Evolutionary conservation across 2,329 filamentous ascomycete genomes (phyloP).

Genomic region (Alternaria postmessia): DNA sequence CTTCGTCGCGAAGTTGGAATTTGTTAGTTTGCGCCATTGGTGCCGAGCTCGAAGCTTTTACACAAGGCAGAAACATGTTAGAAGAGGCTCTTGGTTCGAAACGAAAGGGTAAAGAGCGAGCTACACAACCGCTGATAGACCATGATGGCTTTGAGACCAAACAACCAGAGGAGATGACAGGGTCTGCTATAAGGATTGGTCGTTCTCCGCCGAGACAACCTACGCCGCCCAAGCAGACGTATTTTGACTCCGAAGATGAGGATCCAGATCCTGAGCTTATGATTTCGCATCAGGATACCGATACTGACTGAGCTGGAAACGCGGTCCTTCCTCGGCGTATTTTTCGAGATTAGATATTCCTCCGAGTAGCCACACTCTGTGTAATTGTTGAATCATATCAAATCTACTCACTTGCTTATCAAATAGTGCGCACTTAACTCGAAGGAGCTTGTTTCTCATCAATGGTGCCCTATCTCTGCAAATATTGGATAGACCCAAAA

Average conservation of each 20-base stretch:
- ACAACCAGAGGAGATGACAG: constrained; percentile 39
- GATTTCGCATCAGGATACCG: constrained; percentile 57
- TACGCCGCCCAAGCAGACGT: constrained; percentile 38
- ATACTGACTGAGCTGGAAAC: constrained; percentile 38
- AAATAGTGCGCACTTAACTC: not conserved
- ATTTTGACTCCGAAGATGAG: constrained; percentile 54
- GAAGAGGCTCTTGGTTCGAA: constrained; percentile 46
- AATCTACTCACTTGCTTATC: not conserved
- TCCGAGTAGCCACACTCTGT: not conserved
- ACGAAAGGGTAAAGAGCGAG: constrained; percentile 41
- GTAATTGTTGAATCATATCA: not conserved
- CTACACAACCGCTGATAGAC: constrained; percentile 28
- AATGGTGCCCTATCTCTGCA: not conserved
- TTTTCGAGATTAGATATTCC: not conserved
- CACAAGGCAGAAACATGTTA: constrained; percentile 67
- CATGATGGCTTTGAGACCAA: constrained; percentile 24
- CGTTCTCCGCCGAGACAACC: constrained; percentile 38
- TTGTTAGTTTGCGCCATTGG: constrained; percentile 78
- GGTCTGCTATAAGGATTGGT: constrained; percentile 42
- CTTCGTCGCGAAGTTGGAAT: constrained; percentile 73
- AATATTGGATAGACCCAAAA: not conserved
- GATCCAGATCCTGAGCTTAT: constrained; percentile 59
- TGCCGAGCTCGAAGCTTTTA: constrained; percentile 74
- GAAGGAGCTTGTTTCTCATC: not conserved
- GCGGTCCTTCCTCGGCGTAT: not conserved